Evolutionary conservation across 2,329 filamentous ascomycete species (phyloP), one percentile per base, ranked within the genome.

Genomic region (Phaeosphaeriaceae sp.): DNA sequence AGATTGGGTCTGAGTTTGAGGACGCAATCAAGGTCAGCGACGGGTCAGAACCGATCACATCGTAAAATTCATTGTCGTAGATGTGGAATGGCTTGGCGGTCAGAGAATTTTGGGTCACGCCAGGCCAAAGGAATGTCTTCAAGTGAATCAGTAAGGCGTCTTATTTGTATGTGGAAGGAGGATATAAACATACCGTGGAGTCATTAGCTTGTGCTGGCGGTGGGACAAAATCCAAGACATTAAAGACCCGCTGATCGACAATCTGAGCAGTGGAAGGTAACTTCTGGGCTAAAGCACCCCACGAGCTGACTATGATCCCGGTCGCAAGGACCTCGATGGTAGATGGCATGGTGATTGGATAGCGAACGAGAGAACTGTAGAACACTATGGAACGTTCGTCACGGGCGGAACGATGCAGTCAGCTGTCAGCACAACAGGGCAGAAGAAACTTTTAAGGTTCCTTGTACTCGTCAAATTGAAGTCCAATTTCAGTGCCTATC

Each of bases 41-140:
- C 6, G 61, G 61, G 29, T 60, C 48, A 6, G 49, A 41, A 34
- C 61, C 61, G 47, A 64, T 64, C 15, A 64, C 61, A 42, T 64
- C 57, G 35, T 56, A 61, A 20, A 64, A 64, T 28, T 64, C 61
- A 12, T 61, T 52, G n/a, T 64, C 61, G 40, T 61, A 64, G 42
- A 64, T 56, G 50, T 63, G 61, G 46, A 64, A 64, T 15, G 61
- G 61, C 45, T 64, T 63, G 8, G 53, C 61, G 6, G 36, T 29
- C 15, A 64, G 44, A 9, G 59, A 63, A 42, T 64, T 55, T 15
- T 42, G 46, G 17, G 61, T 64, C 8, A 58, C 51, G 8, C 61
- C 54, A 16, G 61, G 55, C 57, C 60, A 63, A n/a, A 58, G 33
- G 20, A 64, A 64, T 4, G 56, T 13, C 61, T 64, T 21, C 6